These are phyloP conservation scores for Bothriochloa decipiens DNA, from an alignment of 176 grass and related monocot genomes.

Conservation along the genomic window DNA sequence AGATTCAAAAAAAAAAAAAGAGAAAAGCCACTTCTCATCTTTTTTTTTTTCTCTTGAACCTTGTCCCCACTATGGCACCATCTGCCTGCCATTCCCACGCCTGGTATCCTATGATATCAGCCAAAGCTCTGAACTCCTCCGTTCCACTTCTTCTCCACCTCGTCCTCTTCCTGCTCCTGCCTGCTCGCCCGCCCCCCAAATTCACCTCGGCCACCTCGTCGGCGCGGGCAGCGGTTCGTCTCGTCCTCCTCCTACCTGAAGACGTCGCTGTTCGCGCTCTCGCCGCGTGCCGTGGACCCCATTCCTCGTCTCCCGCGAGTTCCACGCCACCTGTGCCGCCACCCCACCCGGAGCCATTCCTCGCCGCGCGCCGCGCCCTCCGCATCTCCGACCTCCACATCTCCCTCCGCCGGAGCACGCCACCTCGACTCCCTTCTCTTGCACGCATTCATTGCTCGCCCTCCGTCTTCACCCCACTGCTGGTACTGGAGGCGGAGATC, in stretches of 20 bases:
- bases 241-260: neutral
- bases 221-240: neutral
- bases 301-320: slow-evolving; percentile 59
- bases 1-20: too few species aligned
- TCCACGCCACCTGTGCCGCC: slow-evolving; percentile 57
- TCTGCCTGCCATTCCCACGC: slow-evolving; percentile 26
- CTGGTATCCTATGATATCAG: slow-evolving; percentile 32
- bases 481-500: neutral
- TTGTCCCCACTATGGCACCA: slow-evolving; percentile 9
- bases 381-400: neutral
- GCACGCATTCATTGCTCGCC: neutral
- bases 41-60: too few species aligned
- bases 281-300: slow-evolving; percentile 50
- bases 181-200: neutral
- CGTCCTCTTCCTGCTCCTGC: slow-evolving; percentile 17
- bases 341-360: slow-evolving; percentile 39
- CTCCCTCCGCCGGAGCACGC: neutral
- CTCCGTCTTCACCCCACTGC: neutral
- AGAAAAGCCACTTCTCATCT: neutral
- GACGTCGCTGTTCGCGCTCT: slow-evolving; percentile 47
- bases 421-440: neutral
- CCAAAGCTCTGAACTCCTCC: slow-evolving; percentile 18
- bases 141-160: neutral
- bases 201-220: slow-evolving; percentile 19
- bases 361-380: slow-evolving; percentile 50